Percentiles rank a stretch among this genome's conserved stretches.
phyloP scores from a whole-genome alignment of 257 asterid genomes.

The Solanum ahanhuiri region DNA sequence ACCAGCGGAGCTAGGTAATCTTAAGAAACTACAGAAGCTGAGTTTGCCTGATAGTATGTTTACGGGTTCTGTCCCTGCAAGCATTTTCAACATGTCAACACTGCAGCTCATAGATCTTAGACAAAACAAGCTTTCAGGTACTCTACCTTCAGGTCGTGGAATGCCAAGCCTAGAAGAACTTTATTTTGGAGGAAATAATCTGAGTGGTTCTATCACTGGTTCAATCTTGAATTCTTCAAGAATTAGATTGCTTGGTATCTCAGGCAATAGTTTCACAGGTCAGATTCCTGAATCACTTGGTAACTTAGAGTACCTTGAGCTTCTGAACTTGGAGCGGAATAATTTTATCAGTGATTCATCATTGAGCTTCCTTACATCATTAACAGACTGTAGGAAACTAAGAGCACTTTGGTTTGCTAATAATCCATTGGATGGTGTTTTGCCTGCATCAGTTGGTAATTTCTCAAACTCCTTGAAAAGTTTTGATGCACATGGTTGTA shows the following conservation, averaged over 20 bases:
- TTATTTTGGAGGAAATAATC: neutral
- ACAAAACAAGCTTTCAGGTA: neutral
- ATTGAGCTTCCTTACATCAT: neutral
- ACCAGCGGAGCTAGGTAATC: neutral
- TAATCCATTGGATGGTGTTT: neutral
- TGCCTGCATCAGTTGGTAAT: neutral
- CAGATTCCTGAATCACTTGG: conserved; percentile 12
- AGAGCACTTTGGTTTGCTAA: neutral
- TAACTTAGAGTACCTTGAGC: neutral
- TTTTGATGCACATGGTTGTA: neutral
- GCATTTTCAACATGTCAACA: conserved; percentile 21
- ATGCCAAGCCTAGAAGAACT: neutral
- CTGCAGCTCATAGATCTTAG: neutral
- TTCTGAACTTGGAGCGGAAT: neutral
- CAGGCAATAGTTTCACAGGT: conserved; percentile 2
- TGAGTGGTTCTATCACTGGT: conserved; percentile 8
- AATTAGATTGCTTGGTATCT: neutral
- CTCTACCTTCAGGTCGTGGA: conserved; percentile 8
- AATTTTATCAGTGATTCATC: neutral
- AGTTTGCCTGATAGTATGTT: neutral
- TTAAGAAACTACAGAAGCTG: neutral
- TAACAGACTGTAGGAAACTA: neutral
- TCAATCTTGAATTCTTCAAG: conserved; percentile 15
- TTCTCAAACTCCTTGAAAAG: neutral
- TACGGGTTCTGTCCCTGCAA: neutral